Base-by-base conservation (phyloP, 306 rosid genomes). In the Datisca glomerata region DNA sequence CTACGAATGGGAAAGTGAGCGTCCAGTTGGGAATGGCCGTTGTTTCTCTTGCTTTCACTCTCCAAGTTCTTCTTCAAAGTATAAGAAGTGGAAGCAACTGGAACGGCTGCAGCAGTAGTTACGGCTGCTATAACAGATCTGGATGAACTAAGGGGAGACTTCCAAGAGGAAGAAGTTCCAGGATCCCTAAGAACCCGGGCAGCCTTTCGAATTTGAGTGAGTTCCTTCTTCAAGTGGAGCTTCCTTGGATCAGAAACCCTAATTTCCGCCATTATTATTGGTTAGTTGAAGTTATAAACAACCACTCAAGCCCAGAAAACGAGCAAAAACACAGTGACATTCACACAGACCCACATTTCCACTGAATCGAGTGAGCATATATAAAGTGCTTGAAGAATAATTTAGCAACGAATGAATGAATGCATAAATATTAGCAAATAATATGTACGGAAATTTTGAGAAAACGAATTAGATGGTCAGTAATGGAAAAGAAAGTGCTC, bases 191-290 rank as follows among this genome's bases (percentile, higher is more conserved):
- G 67, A 6, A 70, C 70, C 9, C 98, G 72, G 25, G 98, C 76
- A 21, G 98, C 98, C 49, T 89, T 89, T 0, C 96, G 93, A 60
- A 89, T 89, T 78, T 89, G 95, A 39, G 93, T 77, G 7, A 84
- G 89, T 49, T 89, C 98, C 72, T 70, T 84, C 61, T 68, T 82
- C 72, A 84, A 58, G 41, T 78, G 94, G 5, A 80, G 91, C 61
- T 70, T 77, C 63, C 92, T 79, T 15, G 72, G 93, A 68, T 81
- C 84, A 52, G 84, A 80, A 12, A 60, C 62, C 9, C 84, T 64
- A 60, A 46, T 70, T 55, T 78, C 87, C n/a, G 76, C 59, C 94
- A 66, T 82, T 11, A 21, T 22, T 21, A 32, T 15, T 40, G 33
- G 19, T n/a, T 24, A 20, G 15, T 35, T 0, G 20, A 44, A 60